Evolutionary conservation across 2,329 filamentous ascomycete genomes (phyloP).

Genomic region (Mollisia scopiformis): DNA sequence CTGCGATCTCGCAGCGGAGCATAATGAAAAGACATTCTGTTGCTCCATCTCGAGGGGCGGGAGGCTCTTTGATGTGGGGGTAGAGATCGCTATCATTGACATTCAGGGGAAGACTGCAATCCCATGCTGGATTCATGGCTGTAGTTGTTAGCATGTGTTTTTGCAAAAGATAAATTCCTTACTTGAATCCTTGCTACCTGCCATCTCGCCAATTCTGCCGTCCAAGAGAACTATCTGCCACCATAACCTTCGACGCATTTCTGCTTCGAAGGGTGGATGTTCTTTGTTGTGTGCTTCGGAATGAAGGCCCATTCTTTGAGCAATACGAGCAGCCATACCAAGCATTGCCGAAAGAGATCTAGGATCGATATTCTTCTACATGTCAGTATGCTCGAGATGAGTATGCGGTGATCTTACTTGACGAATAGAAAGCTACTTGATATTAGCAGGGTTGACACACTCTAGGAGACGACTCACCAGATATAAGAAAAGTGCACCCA

Average conservation of each 20-base stretch:
- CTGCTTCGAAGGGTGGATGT: conserved; percentile 63
- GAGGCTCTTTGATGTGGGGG: neutral
- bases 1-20: neutral
- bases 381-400: neutral
- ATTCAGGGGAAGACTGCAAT: neutral
- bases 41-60: neutral
- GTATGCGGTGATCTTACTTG: neutral
- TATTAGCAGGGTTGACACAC: neutral
- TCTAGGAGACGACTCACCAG: neutral
- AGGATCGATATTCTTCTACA: conserved; percentile 47
- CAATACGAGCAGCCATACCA: conserved; percentile 52
- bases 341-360: conserved; percentile 63
- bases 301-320: conserved; percentile 60
- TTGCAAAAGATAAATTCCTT: neutral
- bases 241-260: conserved; percentile 69
- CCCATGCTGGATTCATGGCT: neutral
- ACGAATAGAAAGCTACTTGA: neutral
- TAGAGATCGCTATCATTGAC: neutral
- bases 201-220: neutral
- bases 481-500: neutral
- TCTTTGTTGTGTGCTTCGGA: conserved; percentile 56
- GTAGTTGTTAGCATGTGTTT: neutral
- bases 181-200: neutral
- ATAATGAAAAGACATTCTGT: conserved; percentile 1
- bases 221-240: conserved; percentile 53